phyloP scores from a whole-genome alignment of 176 grass and related monocot species.

The Alloteropsis semialata region DNA sequence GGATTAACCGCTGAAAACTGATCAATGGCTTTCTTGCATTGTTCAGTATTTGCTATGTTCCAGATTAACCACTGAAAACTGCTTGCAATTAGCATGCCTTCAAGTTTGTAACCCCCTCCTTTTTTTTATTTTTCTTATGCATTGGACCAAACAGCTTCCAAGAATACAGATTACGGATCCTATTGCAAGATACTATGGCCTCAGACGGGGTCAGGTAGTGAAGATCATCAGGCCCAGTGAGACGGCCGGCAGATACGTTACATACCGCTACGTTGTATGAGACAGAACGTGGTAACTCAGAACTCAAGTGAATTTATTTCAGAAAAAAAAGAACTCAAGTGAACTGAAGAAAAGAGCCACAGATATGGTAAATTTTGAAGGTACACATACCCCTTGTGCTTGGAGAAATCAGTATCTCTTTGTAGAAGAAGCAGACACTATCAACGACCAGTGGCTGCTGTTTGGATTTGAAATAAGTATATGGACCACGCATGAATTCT shows the following conservation, averaged over 20 bases:
- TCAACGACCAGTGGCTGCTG: background rate
- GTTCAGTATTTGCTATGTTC: background rate
- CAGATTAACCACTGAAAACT: background rate
- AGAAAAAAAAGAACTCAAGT: background rate
- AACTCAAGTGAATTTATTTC: background rate
- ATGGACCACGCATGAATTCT: constrained; percentile 17
- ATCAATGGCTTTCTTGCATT: background rate
- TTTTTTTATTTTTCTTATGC: constrained; percentile 26
- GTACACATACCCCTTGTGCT: constrained; percentile 19
- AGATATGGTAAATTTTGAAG: constrained; percentile 30
- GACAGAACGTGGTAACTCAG: background rate
- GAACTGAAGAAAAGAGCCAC: background rate
- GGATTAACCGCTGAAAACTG: background rate
- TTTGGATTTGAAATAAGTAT: background rate
- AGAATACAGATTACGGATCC: constrained; percentile 90
- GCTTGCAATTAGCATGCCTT: background rate
- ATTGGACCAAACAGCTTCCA: constrained; percentile 56
- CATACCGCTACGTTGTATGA: constrained; percentile 77
- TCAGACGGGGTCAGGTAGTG: constrained; percentile 74
- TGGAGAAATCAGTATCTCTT: background rate
- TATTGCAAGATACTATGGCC: constrained; percentile 79
- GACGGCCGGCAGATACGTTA: constrained; percentile 88
- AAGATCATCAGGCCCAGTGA: constrained; percentile 90
- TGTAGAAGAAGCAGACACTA: background rate
- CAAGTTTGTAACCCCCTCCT: constrained; percentile 6